These are phyloP conservation scores for Penicillium freii DNA, from an alignment of 2,329 filamentous ascomycete genomes.

Conservation along the genomic window DNA sequence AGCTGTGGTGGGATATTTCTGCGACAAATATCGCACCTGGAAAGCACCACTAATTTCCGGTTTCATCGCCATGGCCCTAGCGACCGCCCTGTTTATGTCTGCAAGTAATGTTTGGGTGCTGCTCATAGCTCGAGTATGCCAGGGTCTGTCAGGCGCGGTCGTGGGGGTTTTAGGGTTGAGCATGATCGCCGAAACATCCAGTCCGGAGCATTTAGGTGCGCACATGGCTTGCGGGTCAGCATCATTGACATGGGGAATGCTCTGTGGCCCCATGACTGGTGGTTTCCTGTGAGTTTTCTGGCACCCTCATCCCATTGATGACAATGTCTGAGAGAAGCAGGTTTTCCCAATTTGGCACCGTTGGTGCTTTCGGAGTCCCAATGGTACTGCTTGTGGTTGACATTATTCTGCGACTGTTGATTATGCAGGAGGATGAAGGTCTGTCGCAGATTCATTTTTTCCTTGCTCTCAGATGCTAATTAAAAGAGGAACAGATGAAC, in stretches of 20 bases:
- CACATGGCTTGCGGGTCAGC: background rate
- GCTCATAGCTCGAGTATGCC: background rate
- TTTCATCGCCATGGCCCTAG: background rate
- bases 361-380: background rate
- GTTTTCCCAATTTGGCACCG: background rate
- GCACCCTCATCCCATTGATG: background rate
- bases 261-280: background rate
- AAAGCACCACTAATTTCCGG: background rate
- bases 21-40: background rate
- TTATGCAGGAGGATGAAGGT: background rate
- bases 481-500: background rate
- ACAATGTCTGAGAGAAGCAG: background rate
- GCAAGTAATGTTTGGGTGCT: background rate
- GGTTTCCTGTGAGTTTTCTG: background rate
- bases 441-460: background rate
- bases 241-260: background rate
- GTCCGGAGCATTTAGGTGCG: background rate
- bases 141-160: background rate
- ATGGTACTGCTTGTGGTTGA: background rate
- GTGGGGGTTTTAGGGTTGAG: background rate
- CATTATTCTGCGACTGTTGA: background rate
- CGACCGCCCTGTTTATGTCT: background rate
- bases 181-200: background rate
- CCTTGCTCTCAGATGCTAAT: background rate
- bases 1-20: background rate